Percentiles rank a stretch among this genome's conserved stretches.
These are phyloP conservation scores for Odonthalia washingtoniensis DNA, from an alignment of 31 red algal species.

Conservation along the genomic window DNA sequence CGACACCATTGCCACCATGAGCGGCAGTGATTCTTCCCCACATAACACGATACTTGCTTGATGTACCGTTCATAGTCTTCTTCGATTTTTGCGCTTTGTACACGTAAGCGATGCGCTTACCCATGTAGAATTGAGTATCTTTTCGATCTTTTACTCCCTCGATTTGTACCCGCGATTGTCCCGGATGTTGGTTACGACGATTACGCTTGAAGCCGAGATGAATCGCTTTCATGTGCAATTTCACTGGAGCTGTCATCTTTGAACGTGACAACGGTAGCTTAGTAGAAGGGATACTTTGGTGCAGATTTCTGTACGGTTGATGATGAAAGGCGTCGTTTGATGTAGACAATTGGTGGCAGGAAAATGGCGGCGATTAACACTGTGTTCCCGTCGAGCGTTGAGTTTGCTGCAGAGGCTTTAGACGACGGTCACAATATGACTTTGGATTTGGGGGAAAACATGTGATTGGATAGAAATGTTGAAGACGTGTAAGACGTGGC, in stretches of 20 bases:
- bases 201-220: constrained; percentile 91
- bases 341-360: too few relatives aligned
- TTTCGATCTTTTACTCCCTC: constrained; percentile 89
- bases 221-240: constrained; percentile 90
- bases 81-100: constrained; percentile 85
- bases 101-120: constrained; percentile 96
- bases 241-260: constrained; percentile 17
- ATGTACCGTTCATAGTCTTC: constrained; percentile 53
- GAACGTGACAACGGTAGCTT: neutral
- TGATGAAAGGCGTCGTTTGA: too few relatives aligned
- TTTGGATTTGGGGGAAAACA: too few relatives aligned
- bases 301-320: too few relatives aligned
- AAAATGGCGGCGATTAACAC: too few relatives aligned
- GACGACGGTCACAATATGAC: too few relatives aligned
- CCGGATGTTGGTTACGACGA: constrained; percentile 81
- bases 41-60: constrained; percentile 86
- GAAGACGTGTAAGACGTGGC: too few relatives aligned
- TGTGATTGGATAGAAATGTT: too few relatives aligned
- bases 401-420: too few relatives aligned
- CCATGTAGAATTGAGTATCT: constrained; percentile 89
- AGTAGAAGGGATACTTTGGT: too few relatives aligned
- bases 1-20: constrained; percentile 87
- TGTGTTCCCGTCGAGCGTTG: too few relatives aligned
- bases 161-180: constrained; percentile 88
- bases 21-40: constrained; percentile 95